phyloP scores from a whole-genome alignment of 495 filamentous ascomycete species.

The Penicilliopsis zonata region DNA sequence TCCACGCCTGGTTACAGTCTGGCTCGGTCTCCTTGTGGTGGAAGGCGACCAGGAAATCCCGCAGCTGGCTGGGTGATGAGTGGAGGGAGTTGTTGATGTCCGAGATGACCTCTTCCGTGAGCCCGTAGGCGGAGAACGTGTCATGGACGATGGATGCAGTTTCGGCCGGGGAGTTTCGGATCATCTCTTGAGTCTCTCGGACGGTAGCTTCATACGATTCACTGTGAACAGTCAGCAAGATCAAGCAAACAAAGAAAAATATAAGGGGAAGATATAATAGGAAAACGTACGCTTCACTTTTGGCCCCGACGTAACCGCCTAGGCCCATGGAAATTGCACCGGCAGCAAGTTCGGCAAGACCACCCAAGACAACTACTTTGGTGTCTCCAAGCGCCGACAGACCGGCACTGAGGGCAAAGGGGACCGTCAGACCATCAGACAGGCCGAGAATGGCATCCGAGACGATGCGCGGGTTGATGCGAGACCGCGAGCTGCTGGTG shows the following conservation, averaged over 20 bases:
- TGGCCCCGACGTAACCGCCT: conserved; percentile 52
- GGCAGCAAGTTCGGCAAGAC: conserved; percentile 42
- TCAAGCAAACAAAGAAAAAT: too few species aligned
- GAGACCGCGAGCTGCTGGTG: conserved; percentile 19
- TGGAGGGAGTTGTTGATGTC: conserved; percentile 35
- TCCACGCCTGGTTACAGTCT: conserved; percentile 41
- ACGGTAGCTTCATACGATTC: conserved; percentile 38
- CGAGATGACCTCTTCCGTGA: conserved; percentile 27
- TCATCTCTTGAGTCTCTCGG: conserved; percentile 27
- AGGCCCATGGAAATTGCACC: conserved; percentile 46
- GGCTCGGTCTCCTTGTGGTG: conserved; percentile 40
- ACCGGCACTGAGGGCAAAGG: conserved; percentile 44
- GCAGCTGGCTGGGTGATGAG: conserved; percentile 29
- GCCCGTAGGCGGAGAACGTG: conserved; percentile 39
- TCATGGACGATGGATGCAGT: conserved; percentile 30
- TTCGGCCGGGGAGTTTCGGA: conserved; percentile 24
- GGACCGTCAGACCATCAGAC: conserved; percentile 47
- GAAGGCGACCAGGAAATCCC: conserved; percentile 47
- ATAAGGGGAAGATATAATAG: too few species aligned
- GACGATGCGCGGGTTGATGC: conserved; percentile 39
- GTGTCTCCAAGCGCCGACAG: conserved; percentile 41
- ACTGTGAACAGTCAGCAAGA: too few species aligned
- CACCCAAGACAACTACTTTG: conserved; percentile 41
- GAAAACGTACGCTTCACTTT: conserved; percentile 52
- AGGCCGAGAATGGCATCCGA: conserved; percentile 48